Percentiles rank a stretch among this genome's conserved stretches.
These are phyloP conservation scores for Cornus florida DNA, from an alignment of 148 eudicot genomes.

Conservation along the genomic window DNA sequence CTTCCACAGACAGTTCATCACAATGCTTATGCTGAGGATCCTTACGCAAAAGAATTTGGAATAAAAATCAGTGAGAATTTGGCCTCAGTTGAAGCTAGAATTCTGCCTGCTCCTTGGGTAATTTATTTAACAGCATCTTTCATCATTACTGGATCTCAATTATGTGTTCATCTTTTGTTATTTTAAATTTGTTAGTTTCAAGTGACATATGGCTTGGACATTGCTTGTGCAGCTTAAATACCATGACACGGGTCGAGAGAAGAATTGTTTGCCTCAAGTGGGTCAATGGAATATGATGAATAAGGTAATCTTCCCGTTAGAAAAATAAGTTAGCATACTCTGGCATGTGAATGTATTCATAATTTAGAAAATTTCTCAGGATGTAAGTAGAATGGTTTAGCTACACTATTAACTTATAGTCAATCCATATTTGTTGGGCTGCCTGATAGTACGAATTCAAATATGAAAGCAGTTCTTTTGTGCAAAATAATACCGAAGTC, in stretches of 20 bases:
- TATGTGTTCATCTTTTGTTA: not conserved
- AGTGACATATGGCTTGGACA: not conserved
- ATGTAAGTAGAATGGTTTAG: not conserved
- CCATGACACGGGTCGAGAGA: constrained; percentile 78
- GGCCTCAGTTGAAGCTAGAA: constrained; percentile 79
- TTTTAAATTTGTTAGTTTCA: not conserved
- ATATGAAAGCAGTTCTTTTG: no score
- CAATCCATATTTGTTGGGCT: no score
- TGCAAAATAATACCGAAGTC: no score
- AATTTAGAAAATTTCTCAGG: not conserved
- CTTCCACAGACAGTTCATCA: constrained; percentile 66
- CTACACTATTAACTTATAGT: not conserved
- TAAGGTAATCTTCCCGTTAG: constrained; percentile 41
- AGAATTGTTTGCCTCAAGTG: constrained; percentile 73
- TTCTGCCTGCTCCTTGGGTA: constrained; percentile 91
- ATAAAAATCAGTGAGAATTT: constrained; percentile 67
- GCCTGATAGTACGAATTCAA: no score
- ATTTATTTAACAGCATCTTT: not conserved
- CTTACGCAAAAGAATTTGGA: constrained; percentile 79
- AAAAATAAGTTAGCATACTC: not conserved
- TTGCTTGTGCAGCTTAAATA: constrained; percentile 59
- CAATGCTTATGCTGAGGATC: constrained; percentile 69
- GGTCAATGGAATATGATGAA: constrained; percentile 95
- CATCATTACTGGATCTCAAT: not conserved
- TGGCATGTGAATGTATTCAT: no score